Percentiles rank a stretch among this genome's conserved stretches.
Conservation (phyloP, 192 early-diverging fungal species). For the Haplosporangium gracile region DNA sequence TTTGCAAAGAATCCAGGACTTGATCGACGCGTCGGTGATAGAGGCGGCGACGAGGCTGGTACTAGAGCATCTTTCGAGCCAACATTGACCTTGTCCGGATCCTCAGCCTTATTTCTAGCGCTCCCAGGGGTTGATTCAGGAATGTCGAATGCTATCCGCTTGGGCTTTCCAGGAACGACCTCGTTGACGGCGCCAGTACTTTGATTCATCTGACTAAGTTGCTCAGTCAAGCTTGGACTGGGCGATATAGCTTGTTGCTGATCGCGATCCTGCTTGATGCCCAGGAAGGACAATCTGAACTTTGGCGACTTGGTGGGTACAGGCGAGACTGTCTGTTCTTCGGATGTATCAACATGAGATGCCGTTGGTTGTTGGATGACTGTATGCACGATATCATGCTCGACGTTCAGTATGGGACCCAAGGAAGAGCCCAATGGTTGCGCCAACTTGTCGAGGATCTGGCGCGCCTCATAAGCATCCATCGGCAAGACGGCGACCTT, state of each 20-base stretch:
- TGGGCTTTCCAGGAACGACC: not conserved
- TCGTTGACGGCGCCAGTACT: not conserved
- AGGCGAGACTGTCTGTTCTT: not conserved
- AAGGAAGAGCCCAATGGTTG: slow-evolving; percentile 10
- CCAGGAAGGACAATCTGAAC: slow-evolving; percentile 37
- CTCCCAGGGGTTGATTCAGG: not conserved
- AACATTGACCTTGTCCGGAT: not conserved
- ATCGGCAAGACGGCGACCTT: slow-evolving; percentile 56
- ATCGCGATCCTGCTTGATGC: slow-evolving; percentile 23
- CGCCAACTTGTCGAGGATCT: slow-evolving; percentile 25
- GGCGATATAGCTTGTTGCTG: slow-evolving; percentile 5
- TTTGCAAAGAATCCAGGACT: slow-evolving; percentile 35
- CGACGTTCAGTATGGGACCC: not conserved
- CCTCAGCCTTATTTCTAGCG: not conserved
- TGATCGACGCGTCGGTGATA: slow-evolving; percentile 7
- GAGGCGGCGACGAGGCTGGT: not conserved
- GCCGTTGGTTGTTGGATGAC: not conserved
- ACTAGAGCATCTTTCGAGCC: not conserved
- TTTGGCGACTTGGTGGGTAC: slow-evolving; percentile 27
- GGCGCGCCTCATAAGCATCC: slow-evolving; percentile 37
- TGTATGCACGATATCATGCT: slow-evolving; percentile 1
- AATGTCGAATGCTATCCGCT: slow-evolving; percentile 36
- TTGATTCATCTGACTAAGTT: not conserved
- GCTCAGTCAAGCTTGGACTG: not conserved
- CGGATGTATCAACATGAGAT: not conserved